Evolutionary conservation across 371 early-diverging fungal species (phyloP).

Genomic region (Rhizomucor pusillus): DNA sequence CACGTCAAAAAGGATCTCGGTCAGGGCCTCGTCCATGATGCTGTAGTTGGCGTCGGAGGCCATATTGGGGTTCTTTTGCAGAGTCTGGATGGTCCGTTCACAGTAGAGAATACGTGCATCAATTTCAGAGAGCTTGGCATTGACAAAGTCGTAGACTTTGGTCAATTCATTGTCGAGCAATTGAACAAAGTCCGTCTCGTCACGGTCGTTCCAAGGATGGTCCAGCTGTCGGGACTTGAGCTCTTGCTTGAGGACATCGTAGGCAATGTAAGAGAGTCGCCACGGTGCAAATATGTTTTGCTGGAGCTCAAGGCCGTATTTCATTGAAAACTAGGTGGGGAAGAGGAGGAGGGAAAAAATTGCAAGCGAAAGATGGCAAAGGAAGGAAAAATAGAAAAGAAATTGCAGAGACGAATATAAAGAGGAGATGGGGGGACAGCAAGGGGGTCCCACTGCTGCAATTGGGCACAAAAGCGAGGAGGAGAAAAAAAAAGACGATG

Average conservation of each 20-base stretch:
- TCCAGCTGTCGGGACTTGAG: slow-evolving; percentile 61
- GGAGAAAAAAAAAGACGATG: too few relatives aligned
- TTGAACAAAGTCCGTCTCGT: slow-evolving; percentile 83
- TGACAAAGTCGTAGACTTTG: slow-evolving; percentile 75
- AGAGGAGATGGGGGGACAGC: too few relatives aligned
- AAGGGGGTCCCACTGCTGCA: too few relatives aligned
- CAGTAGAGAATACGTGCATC: slow-evolving; percentile 75
- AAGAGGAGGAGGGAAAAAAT: background rate
- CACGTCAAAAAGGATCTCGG: slow-evolving; percentile 77
- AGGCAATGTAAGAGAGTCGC: slow-evolving; percentile 80
- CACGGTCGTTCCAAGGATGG: slow-evolving; percentile 54
- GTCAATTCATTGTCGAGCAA: slow-evolving; percentile 84
- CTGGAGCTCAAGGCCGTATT: slow-evolving; percentile 78
- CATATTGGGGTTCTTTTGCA: slow-evolving; percentile 24
- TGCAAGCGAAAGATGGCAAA: background rate
- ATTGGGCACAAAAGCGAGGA: too few relatives aligned
- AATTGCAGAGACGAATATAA: too few relatives aligned
- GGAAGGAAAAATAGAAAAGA: background rate
- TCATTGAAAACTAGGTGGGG: slow-evolving; percentile 50
- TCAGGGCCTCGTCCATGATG: slow-evolving; percentile 70
- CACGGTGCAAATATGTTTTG: slow-evolving; percentile 71
- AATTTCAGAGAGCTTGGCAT: slow-evolving; percentile 84
- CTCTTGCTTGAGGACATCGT: slow-evolving; percentile 75
- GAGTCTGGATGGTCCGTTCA: slow-evolving; percentile 40
- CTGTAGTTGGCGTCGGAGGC: slow-evolving; percentile 53